phyloP scores from a whole-genome alignment of 495 filamentous ascomycete genomes.

The Gamarada debralockiae region DNA sequence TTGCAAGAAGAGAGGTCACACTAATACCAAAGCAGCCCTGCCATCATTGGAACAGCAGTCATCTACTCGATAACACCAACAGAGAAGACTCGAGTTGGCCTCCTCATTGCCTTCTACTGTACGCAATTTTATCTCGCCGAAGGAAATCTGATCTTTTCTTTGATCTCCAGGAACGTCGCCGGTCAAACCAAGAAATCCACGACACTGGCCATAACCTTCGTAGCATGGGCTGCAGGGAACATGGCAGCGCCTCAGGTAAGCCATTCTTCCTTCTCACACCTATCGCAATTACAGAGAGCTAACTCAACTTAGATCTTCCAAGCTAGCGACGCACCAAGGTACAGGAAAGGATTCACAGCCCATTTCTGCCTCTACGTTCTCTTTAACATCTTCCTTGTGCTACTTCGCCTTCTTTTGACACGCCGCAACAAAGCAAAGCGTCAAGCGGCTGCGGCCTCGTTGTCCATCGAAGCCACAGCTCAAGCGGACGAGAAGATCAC shows the following conservation, averaged over 20 bases:
- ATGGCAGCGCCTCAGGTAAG: slow-evolving; percentile 14
- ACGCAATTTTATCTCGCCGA: slow-evolving; percentile 18
- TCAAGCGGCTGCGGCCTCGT: slow-evolving; percentile 35
- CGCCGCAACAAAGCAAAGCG: slow-evolving; percentile 58
- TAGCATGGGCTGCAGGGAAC: slow-evolving; percentile 17
- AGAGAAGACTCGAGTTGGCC: slow-evolving; percentile 29
- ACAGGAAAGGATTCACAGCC: slow-evolving; percentile 62
- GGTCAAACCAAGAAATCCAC: slow-evolving; percentile 21
- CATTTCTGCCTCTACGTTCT: slow-evolving; percentile 62
- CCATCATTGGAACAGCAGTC: slow-evolving; percentile 15
- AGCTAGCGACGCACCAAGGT: slow-evolving; percentile 40
- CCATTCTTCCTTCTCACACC: not conserved
- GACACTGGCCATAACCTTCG: slow-evolving; percentile 11
- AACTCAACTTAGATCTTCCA: slow-evolving; percentile 16
- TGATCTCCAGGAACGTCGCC: slow-evolving; percentile 18
- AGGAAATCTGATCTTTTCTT: slow-evolving; percentile 17
- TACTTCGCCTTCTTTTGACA: slow-evolving; percentile 57
- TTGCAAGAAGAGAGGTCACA: no score
- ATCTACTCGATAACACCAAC: slow-evolving; percentile 23
- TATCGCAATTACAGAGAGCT: not conserved
- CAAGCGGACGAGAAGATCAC: slow-evolving; percentile 51
- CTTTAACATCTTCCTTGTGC: slow-evolving; percentile 48
- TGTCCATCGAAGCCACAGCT: slow-evolving; percentile 30
- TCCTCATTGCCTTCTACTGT: slow-evolving; percentile 17
- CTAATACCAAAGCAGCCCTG: not conserved